Evolutionary conservation across 78 protist species (phyloP).

Genomic region (Dictyostelium intermedium): DNA sequence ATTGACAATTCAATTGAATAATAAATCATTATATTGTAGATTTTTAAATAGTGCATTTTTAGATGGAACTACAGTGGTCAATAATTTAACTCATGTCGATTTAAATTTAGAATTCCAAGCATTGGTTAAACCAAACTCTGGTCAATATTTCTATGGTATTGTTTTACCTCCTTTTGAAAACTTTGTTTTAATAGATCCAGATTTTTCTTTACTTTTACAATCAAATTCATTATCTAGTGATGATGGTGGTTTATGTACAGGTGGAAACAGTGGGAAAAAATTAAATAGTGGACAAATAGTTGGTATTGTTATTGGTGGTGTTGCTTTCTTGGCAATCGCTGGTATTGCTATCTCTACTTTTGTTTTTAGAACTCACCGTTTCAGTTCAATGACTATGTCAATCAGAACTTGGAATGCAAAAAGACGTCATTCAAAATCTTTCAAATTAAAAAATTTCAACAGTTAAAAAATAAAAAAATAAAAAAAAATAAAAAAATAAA

Average conservation of each 20-base stretch:
- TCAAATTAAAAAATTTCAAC: too few relatives aligned
- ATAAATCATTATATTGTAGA: constrained; percentile 27
- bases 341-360: background rate
- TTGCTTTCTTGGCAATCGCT: background rate
- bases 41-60: background rate
- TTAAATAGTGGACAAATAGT: background rate
- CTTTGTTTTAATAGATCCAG: background rate
- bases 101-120: background rate
- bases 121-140: background rate
- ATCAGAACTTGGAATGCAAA: background rate
- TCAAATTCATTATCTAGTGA: background rate
- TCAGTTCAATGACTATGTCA: background rate
- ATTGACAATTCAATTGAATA: background rate
- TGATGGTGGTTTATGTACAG: background rate
- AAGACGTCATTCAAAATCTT: background rate
- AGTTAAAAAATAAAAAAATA: too few relatives aligned
- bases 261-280: background rate
- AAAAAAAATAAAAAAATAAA: too few relatives aligned
- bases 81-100: background rate
- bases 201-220: background rate
- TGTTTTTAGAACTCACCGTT: background rate
- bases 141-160: background rate
- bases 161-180: background rate
- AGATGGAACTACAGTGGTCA: background rate
- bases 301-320: constrained; percentile 2